Conservation (phyloP, 2,329 filamentous ascomycete species). For the Penicillium sp. region DNA sequence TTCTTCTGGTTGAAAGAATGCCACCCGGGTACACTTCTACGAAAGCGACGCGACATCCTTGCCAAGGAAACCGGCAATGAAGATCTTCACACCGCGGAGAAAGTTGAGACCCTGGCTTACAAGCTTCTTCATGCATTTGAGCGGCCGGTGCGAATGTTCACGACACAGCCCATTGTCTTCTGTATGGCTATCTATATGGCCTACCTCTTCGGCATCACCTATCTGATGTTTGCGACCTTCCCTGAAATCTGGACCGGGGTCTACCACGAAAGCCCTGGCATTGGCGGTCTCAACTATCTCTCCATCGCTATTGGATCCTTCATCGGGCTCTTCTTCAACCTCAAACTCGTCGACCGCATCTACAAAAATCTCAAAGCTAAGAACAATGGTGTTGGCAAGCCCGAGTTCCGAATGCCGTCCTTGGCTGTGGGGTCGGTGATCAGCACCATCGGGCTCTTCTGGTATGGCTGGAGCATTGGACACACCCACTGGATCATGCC, state of each 20-base stretch:
- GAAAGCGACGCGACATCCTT: background rate
- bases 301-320: constrained; percentile 66
- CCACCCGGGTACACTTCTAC: constrained; percentile 44
- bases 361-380: constrained; percentile 52
- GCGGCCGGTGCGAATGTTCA: constrained; percentile 57
- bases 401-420: constrained; percentile 66
- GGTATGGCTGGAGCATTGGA: constrained; percentile 61
- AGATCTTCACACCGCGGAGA: constrained; percentile 33
- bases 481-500: constrained; percentile 59
- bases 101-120: constrained; percentile 21
- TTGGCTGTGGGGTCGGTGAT: constrained; percentile 48
- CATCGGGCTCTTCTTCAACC: constrained; percentile 55
- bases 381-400: constrained; percentile 50
- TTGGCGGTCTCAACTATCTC: constrained; percentile 66
- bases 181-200: constrained; percentile 54
- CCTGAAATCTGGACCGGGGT: constrained; percentile 59
- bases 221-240: constrained; percentile 67
- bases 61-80: background rate
- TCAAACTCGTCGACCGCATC: constrained; percentile 55
- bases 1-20: constrained; percentile 67
- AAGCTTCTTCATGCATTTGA: constrained; percentile 15
- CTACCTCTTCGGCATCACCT: constrained; percentile 63
- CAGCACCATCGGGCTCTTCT: constrained; percentile 52
- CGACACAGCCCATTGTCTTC: constrained; percentile 61
- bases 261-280: constrained; percentile 61